Evolutionary conservation across 305 asterid genomes (phyloP), one percentile per base, ranked within the genome.

Genomic region (Stenogyne calaminthoides): DNA sequence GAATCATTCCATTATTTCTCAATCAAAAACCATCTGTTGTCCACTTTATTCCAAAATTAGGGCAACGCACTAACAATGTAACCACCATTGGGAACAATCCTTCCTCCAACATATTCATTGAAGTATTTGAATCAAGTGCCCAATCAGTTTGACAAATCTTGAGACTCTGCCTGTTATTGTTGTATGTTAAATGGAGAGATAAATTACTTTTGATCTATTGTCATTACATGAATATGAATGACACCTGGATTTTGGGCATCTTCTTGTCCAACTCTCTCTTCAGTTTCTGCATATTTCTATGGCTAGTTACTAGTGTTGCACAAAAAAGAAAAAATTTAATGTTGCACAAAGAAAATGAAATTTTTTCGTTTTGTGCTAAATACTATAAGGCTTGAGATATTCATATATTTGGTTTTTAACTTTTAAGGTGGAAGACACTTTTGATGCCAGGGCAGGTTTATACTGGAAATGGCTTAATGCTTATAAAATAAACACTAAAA

Each of bases 401-500:
- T 58, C 18, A 42, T 54, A 32, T n/a, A 18, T 72, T 19, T 8
- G 27, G n/a, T 15, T 49, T 34, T 29, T 5, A 34, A 29, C 40
- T 42, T 49, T 66, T 18, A 49, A n/a, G 39, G 57, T 56, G 56
- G 64, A 62, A 44, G 46, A 55, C 59, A 40, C 20, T 16, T 71
- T n/a, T 77, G 19, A 22, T 69, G 36, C 18, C 36, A 49, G 69
- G 20, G 14, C 42, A 29, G 47, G 62, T 66, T 19, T 18, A 25
- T 16, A 40, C 34, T 75, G 32, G 69, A 42, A 67, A 65, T 22
- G 25, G 55, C 39, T 34, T 11, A 36, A 72, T 56, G 42, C 66
- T 78, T 69, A 59, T 70, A 46, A 44, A 44, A 6, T 57, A 46
- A 14, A 34, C 51, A 37, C 64, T 65, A 54, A 27, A n/a, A 69